phyloP scores from a whole-genome alignment of 768 basidiomycete species.

The Sistotremastrum niveocremeum region DNA sequence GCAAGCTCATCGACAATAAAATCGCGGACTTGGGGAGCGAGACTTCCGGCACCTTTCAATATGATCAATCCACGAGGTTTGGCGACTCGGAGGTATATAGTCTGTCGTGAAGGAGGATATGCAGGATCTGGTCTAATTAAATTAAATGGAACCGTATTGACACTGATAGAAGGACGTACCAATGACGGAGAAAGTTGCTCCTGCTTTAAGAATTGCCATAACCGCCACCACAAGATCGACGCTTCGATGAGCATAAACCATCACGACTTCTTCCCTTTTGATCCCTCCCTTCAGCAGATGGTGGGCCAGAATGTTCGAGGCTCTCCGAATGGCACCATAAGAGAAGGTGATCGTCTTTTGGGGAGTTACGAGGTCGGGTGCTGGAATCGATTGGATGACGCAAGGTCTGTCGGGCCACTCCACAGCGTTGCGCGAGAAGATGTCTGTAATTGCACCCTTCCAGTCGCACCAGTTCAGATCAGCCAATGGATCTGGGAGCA shows the following conservation, averaged over 20 bases:
- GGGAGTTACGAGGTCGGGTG: slow-evolving; percentile 19
- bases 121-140: slow-evolving; percentile 60
- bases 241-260: slow-evolving; percentile 93
- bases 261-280: slow-evolving; percentile 89
- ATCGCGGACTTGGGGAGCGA: slow-evolving; percentile 68
- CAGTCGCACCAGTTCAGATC: slow-evolving; percentile 96
- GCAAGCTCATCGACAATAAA: slow-evolving; percentile 67
- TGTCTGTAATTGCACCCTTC: slow-evolving; percentile 92
- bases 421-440: slow-evolving; percentile 82
- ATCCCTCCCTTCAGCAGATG: slow-evolving; percentile 77
- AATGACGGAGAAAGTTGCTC: slow-evolving; percentile 94
- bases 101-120: slow-evolving; percentile 88
- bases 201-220: slow-evolving; percentile 91
- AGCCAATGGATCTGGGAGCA: slow-evolving; percentile 71
- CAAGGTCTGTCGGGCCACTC: slow-evolving; percentile 72
- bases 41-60: slow-evolving; percentile 77
- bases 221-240: slow-evolving; percentile 96
- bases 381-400: slow-evolving; percentile 66
- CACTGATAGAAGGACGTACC: slow-evolving; percentile 35
- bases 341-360: slow-evolving; percentile 53
- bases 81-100: slow-evolving; percentile 84
- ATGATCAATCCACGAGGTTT: slow-evolving; percentile 84
- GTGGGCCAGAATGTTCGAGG: slow-evolving; percentile 83
- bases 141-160: slow-evolving; percentile 1
- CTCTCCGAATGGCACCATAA: slow-evolving; percentile 69